Evolutionary conservation across 345 rosid genomes (phyloP).

Genomic region (Brassica cretica): DNA sequence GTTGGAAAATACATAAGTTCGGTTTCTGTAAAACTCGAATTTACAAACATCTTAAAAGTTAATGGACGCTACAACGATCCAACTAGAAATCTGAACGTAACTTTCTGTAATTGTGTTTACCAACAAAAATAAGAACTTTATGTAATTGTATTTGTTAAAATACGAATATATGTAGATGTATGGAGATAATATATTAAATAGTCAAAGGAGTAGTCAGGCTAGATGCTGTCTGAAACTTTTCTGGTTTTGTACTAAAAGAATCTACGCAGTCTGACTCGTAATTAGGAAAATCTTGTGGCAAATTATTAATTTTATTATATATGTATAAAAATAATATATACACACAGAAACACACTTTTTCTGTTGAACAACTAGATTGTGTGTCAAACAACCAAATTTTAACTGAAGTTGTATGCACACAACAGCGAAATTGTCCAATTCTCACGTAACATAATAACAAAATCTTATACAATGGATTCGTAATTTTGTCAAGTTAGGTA

Average conservation of each 20-base stretch:
- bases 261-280: constrained; percentile 18
- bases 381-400: constrained; percentile 35
- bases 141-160: not conserved
- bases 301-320: not conserved
- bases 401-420: not conserved
- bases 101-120: not conserved
- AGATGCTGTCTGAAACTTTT: constrained; percentile 18
- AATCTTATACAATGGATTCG: not conserved
- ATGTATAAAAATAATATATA: not conserved
- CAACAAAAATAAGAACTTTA: no score
- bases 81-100: not conserved
- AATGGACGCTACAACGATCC: not conserved
- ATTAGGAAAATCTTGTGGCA: constrained; percentile 1
- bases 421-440: constrained; percentile 23
- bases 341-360: constrained; percentile 15
- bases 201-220: not conserved
- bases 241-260: constrained; percentile 7
- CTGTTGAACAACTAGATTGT: constrained; percentile 29
- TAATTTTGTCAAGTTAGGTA: constrained; percentile 19
- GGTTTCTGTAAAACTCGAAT: not conserved
- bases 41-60: not conserved
- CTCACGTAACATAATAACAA: constrained; percentile 26
- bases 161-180: not conserved
- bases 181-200: not conserved
- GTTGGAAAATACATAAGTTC: not conserved